Conservation (phyloP, 2,329 filamentous ascomycete genomes). For the Scolecobasidium constrictum region DNA sequence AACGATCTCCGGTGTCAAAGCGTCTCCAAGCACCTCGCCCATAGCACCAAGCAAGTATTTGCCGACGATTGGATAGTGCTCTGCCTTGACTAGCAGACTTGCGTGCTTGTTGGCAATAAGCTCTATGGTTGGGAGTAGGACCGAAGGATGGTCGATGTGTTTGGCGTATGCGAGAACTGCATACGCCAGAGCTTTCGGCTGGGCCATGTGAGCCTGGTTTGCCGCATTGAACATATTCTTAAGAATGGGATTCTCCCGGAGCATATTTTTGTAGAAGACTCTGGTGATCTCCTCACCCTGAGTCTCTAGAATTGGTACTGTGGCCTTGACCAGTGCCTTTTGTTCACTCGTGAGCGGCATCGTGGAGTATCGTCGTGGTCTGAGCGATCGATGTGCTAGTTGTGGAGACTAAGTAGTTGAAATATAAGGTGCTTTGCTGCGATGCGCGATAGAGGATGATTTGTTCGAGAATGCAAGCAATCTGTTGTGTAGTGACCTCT, state of each 20-base stretch:
- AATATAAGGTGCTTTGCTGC: too few relatives aligned
- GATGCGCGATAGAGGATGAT: too few relatives aligned
- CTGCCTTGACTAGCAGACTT: conserved; percentile 54
- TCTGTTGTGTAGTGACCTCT: too few relatives aligned
- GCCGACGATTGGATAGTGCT: conserved; percentile 62
- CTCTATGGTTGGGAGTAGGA: conserved; percentile 46
- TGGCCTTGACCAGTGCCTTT: conserved; percentile 55
- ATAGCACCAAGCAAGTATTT: conserved; percentile 59
- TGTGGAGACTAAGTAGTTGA: too few relatives aligned
- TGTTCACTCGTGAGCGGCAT: conserved; percentile 49
- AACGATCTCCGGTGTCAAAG: conserved; percentile 52
- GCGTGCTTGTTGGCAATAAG: conserved; percentile 70
- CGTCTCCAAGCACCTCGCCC: conserved; percentile 53
- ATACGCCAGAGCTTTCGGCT: conserved; percentile 57
- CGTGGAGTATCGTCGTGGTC: background rate
- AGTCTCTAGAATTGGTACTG: conserved; percentile 55
- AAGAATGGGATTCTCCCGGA: conserved; percentile 53
- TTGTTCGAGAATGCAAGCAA: too few relatives aligned
- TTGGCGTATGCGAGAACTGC: conserved; percentile 61
- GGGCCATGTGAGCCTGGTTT: conserved; percentile 56
- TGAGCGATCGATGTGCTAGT: too few relatives aligned
- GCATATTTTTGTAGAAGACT: conserved; percentile 62
- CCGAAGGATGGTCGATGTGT: conserved; percentile 58
- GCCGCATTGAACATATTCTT: conserved; percentile 62
- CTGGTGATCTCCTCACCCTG: conserved; percentile 59